A percentile compares a stretch with the other conserved stretches of the same genome.
Conservation (phyloP, 352 stramenopile species). For the Phytophthora pseudosyringae region DNA sequence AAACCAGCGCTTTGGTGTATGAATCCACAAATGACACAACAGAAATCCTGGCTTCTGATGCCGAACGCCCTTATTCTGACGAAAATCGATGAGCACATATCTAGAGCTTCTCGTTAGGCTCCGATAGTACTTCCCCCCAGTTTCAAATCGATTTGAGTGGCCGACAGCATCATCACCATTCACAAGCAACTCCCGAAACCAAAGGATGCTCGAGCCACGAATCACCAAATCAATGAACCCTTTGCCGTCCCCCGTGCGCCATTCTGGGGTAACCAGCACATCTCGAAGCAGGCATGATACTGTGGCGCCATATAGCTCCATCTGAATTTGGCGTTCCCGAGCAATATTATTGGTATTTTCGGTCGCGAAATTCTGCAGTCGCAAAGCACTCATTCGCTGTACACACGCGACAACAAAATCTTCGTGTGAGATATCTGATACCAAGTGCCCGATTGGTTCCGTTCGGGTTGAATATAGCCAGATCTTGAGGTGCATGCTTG, state of each 20-base stretch:
- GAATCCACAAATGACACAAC: slow-evolving; percentile 42
- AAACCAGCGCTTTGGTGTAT: slow-evolving; percentile 30
- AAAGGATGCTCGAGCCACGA: slow-evolving; percentile 27
- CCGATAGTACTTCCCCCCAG: slow-evolving; percentile 24
- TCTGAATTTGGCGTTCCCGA: slow-evolving; percentile 40
- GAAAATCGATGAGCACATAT: slow-evolving; percentile 42
- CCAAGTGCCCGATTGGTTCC: slow-evolving; percentile 35
- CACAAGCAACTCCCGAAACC: slow-evolving; percentile 39
- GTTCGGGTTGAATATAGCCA: slow-evolving; percentile 38
- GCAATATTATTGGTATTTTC: slow-evolving; percentile 4
- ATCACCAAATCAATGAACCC: slow-evolving; percentile 39
- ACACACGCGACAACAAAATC: slow-evolving; percentile 21
- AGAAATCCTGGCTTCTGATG: slow-evolving; percentile 29
- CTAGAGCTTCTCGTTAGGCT: slow-evolving; percentile 25
- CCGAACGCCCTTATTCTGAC: slow-evolving; percentile 32
- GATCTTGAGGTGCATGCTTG: slow-evolving; percentile 37
- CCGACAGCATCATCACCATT: slow-evolving; percentile 30
- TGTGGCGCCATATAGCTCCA: slow-evolving; percentile 37
- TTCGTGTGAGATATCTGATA: slow-evolving; percentile 39
- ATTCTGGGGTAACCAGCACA: slow-evolving; percentile 37
- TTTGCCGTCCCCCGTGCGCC: slow-evolving; percentile 29
- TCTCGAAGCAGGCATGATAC: slow-evolving; percentile 24
- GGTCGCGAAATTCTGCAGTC: neutral
- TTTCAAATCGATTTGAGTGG: slow-evolving; percentile 33
- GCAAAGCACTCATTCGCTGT: neutral